Evolutionary conservation across 495 filamentous ascomycete genomes (phyloP).

Genomic region (Coniosporium apollinis): DNA sequence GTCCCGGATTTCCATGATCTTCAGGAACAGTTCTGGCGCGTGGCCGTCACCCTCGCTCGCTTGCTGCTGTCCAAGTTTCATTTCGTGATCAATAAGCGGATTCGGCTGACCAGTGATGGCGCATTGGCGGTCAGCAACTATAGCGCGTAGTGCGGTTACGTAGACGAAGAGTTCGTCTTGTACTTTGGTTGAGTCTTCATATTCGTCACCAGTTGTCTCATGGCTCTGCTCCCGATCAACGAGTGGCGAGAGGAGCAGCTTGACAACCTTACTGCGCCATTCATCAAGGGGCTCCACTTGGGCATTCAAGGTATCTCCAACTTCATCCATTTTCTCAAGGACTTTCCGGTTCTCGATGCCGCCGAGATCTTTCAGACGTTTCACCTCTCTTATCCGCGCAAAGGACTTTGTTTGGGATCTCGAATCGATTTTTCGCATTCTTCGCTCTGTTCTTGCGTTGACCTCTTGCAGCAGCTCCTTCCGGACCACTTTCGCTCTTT

Average conservation of each 20-base stretch:
- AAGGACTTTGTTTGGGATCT: conserved; percentile 36
- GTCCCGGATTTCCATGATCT: conserved; percentile 40
- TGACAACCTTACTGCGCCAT: conserved; percentile 54
- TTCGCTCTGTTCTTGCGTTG: conserved; percentile 21
- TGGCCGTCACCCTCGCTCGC: conserved; percentile 50
- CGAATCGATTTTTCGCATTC: conserved; percentile 33
- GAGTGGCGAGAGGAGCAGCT: conserved; percentile 53
- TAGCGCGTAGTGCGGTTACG: conserved; percentile 54
- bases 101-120: conserved; percentile 59
- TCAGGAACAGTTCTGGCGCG: conserved; percentile 48
- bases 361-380: conserved; percentile 30
- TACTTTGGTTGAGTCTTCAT: conserved; percentile 66
- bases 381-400: conserved; percentile 44
- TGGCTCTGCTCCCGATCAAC: conserved; percentile 67
- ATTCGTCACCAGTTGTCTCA: conserved; percentile 74
- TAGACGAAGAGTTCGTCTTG: conserved; percentile 80
- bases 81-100: conserved; percentile 63
- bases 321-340: conserved; percentile 36
- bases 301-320: conserved; percentile 41
- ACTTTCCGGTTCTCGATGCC: conserved; percentile 46
- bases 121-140: conserved; percentile 63
- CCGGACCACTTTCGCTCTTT: conserved; percentile 56
- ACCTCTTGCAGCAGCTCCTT: conserved; percentile 45
- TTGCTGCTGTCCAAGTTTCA: conserved; percentile 35
- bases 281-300: conserved; percentile 52